Evolutionary conservation across 176 grass and related monocot species (phyloP).

Genomic region (Lolium perenne): DNA sequence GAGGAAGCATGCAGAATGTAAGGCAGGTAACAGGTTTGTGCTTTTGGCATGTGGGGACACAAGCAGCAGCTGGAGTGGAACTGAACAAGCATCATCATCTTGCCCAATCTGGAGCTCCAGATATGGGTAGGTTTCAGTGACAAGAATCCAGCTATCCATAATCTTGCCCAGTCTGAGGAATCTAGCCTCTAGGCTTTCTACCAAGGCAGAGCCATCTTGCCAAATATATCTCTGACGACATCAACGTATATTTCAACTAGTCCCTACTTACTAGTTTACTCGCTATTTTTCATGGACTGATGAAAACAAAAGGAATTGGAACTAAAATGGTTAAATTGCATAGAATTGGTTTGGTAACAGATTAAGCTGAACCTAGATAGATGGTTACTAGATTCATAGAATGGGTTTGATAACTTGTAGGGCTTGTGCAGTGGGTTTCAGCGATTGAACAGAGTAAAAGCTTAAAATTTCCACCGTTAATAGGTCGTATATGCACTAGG

Average conservation of each 20-base stretch:
- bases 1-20: constrained; percentile 2
- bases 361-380: neutral
- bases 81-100: neutral
- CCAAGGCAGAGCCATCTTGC: neutral
- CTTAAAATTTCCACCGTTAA: neutral
- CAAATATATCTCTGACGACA: neutral
- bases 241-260: neutral
- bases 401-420: neutral
- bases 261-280: neutral
- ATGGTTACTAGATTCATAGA: neutral
- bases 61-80: neutral
- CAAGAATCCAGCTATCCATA: neutral
- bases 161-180: constrained; percentile 15
- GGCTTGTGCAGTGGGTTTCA: constrained; percentile 1
- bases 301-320: neutral
- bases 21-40: neutral
- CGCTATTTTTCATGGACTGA: neutral
- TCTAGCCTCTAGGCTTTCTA: neutral
- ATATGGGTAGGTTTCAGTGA: neutral
- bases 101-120: constrained; percentile 20
- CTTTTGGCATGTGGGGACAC: neutral
- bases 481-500: neutral
- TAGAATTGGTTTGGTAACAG: neutral
- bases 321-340: neutral
- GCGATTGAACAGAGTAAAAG: neutral